Percentiles rank a stretch among this genome's conserved stretches.
phyloP scores from a whole-genome alignment of 2,329 filamentous ascomycete genomes.

The Calonectria ilicicola region DNA sequence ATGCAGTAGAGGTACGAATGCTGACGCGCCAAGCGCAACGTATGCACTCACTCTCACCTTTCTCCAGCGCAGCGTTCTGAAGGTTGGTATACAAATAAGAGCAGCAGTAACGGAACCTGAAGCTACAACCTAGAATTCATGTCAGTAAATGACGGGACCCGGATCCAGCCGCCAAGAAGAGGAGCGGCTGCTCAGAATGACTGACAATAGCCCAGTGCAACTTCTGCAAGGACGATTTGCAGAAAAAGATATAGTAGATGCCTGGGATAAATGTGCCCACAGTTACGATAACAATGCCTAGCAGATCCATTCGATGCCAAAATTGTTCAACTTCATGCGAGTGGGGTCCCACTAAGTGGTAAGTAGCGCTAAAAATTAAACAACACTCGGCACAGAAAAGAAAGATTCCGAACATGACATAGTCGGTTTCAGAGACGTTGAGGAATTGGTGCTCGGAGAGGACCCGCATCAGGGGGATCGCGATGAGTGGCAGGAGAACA shows the following conservation, averaged over 20 bases:
- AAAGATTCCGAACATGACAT: slow-evolving; percentile 29
- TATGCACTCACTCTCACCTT: slow-evolving; percentile 25
- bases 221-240: slow-evolving; percentile 23
- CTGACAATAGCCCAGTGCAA: slow-evolving; percentile 29
- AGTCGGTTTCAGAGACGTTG: slow-evolving; percentile 5
- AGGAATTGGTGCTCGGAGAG: neutral
- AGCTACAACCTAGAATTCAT: slow-evolving; percentile 6
- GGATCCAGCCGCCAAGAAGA: too few relatives aligned
- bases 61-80: slow-evolving; percentile 28
- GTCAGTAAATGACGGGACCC: neutral
- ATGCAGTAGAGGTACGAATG: slow-evolving; percentile 30
- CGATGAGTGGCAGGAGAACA: slow-evolving; percentile 20
- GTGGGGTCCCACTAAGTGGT: slow-evolving; percentile 28
- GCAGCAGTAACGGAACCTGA: slow-evolving; percentile 21
- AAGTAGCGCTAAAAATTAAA: slow-evolving; percentile 25
- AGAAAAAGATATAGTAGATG: slow-evolving; percentile 34
- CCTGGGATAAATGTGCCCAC: slow-evolving; percentile 32
- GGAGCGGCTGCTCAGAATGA: neutral
- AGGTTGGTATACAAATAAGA: slow-evolving; percentile 24
- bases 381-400: slow-evolving; percentile 29
- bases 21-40: slow-evolving; percentile 23
- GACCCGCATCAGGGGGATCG: slow-evolving; percentile 5
- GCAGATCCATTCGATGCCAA: slow-evolving; percentile 33
- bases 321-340: slow-evolving; percentile 31
- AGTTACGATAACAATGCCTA: slow-evolving; percentile 33